These are phyloP conservation scores for Cyclocybe cylindracea DNA, from an alignment of 768 basidiomycete genomes.

Conservation along the genomic window DNA sequence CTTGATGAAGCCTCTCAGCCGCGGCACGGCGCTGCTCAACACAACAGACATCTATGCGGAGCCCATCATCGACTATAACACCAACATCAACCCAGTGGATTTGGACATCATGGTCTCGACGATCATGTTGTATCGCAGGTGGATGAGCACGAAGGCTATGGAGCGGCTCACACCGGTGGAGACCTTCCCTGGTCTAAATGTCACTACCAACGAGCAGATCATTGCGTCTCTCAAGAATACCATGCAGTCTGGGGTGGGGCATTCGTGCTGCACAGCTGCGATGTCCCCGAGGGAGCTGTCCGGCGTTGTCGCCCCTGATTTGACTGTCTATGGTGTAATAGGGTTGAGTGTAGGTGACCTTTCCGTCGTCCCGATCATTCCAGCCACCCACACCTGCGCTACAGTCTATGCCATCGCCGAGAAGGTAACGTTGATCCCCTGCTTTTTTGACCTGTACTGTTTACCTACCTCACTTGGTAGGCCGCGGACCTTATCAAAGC, in stretches of 20 bases:
- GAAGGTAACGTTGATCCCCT: neutral
- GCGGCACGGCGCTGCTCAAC: slow-evolving; percentile 11
- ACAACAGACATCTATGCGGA: slow-evolving; percentile 1
- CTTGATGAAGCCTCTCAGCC: slow-evolving; percentile 3
- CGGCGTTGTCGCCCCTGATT: slow-evolving; percentile 7
- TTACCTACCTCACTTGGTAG: neutral
- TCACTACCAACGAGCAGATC: slow-evolving; percentile 6
- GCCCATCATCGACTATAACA: slow-evolving; percentile 11
- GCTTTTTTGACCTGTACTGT: too few relatives aligned
- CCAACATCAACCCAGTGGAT: slow-evolving; percentile 11
- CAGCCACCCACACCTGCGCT: slow-evolving; percentile 9
- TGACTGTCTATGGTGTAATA: slow-evolving; percentile 12
- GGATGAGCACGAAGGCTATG: slow-evolving; percentile 1
- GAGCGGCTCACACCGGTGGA: slow-evolving; percentile 4
- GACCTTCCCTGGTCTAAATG: neutral
- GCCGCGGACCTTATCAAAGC: slow-evolving; percentile 10
- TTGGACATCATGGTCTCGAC: slow-evolving; percentile 5
- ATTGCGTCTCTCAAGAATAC: neutral
- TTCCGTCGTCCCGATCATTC: slow-evolving; percentile 13
- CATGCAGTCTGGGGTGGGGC: slow-evolving; percentile 1
- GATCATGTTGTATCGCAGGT: slow-evolving; percentile 4
- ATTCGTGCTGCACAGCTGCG: slow-evolving; percentile 6
- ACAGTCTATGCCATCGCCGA: slow-evolving; percentile 11
- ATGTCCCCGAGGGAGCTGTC: slow-evolving; percentile 6
- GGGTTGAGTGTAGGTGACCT: slow-evolving; percentile 11